These are phyloP conservation scores for Thermochaetoides thermophila DNA, from an alignment of 495 filamentous ascomycete species.

Conservation along the genomic window DNA sequence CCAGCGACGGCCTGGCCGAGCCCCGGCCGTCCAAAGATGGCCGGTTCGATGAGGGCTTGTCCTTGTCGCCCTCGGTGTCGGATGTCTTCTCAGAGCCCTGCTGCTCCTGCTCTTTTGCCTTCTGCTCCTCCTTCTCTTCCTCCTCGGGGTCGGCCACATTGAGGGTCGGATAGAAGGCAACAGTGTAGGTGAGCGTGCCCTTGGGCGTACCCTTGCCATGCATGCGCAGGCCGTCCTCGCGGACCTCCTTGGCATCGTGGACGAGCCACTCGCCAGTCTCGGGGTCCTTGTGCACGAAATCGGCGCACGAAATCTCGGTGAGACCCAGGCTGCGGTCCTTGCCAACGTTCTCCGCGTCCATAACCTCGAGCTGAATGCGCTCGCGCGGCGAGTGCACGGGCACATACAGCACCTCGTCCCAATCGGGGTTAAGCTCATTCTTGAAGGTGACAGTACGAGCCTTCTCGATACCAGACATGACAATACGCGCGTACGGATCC, in stretches of 20 bases:
- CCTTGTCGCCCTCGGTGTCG: constrained; percentile 17
- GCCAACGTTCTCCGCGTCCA: constrained; percentile 84
- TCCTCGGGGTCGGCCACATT: constrained; percentile 86
- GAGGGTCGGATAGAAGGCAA: constrained; percentile 78
- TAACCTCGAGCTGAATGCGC: constrained; percentile 76
- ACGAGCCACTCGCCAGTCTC: constrained; percentile 61
- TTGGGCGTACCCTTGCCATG: constrained; percentile 54
- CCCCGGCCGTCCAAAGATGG: constrained; percentile 27
- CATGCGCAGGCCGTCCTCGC: constrained; percentile 47
- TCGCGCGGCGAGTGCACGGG: constrained; percentile 80
- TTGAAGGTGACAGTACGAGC: constrained; percentile 87
- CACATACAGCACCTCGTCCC: constrained; percentile 91
- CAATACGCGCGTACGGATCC: constrained; percentile 79
- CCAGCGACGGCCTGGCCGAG: constrained; percentile 18
- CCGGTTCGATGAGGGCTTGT: constrained; percentile 1
- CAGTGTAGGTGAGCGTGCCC: constrained; percentile 69
- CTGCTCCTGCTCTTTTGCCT: constrained; percentile 14
- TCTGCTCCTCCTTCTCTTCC: constrained; percentile 48
- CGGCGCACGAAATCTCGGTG: constrained; percentile 56
- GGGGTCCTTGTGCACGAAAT: constrained; percentile 66
- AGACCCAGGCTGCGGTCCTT: constrained; percentile 76
- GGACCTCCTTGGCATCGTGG: constrained; percentile 54
- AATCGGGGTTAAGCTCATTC: constrained; percentile 90
- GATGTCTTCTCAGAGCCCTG: constrained; percentile 19
- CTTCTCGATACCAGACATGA: constrained; percentile 80